Evolutionary conservation across 371 early-diverging fungal genomes (phyloP).

Genomic region (Rhizopus sp.): DNA sequence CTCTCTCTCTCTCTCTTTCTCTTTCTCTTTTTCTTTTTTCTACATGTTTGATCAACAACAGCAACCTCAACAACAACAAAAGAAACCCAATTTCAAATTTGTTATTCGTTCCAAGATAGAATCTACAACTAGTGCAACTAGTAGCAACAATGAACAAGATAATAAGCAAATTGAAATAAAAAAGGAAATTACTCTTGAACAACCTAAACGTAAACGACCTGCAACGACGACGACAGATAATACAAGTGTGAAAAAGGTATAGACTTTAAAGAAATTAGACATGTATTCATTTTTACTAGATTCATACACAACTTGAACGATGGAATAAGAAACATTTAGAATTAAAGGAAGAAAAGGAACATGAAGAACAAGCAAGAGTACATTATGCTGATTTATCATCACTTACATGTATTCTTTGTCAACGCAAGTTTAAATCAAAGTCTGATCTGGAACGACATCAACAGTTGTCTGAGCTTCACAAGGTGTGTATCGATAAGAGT

Average conservation of each 20-base stretch:
- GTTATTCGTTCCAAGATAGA: constrained; percentile 42
- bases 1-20: not conserved
- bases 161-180: constrained; percentile 2
- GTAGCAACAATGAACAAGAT: not conserved
- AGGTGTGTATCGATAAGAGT: constrained; percentile 37
- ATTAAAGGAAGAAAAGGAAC: constrained; percentile 16
- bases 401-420: constrained; percentile 66
- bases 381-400: constrained; percentile 50
- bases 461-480: constrained; percentile 66
- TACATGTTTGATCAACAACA: constrained; percentile 3
- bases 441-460: constrained; percentile 65
- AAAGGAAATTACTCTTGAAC: constrained; percentile 7
- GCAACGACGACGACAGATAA: constrained; percentile 25
- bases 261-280: not conserved
- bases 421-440: constrained; percentile 64
- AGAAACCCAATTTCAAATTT: constrained; percentile 45
- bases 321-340: constrained; percentile 27
- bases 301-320: constrained; percentile 48
- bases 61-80: constrained; percentile 23
- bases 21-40: constrained; percentile 1
- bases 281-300: constrained; percentile 22
- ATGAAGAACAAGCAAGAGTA: constrained; percentile 32
- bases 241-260: constrained; percentile 43
- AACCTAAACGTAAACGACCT: constrained; percentile 46
- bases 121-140: not conserved